A percentile compares a stretch with the other conserved stretches of the same genome.
phyloP scores from a whole-genome alignment of 371 early-diverging fungal genomes.

The Rhizomucor miehei region DNA sequence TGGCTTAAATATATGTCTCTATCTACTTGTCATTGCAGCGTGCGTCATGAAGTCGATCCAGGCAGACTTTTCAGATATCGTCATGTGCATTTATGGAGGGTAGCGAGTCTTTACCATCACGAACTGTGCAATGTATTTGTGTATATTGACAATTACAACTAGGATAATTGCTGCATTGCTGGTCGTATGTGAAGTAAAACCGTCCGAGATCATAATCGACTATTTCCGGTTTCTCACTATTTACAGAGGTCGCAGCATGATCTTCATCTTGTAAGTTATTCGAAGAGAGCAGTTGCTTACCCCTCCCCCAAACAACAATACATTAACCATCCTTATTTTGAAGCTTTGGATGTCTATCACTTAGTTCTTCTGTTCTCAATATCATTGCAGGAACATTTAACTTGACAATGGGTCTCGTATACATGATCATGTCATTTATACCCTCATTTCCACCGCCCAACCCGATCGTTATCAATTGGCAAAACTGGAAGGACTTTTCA shows the following conservation, averaged over 20 bases:
- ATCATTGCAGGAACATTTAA: constrained; percentile 37
- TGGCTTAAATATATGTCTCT: constrained; percentile 33
- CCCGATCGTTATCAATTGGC: constrained; percentile 38
- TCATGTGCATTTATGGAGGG: constrained; percentile 45
- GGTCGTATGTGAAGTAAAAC: constrained; percentile 32
- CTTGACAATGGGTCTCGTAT: constrained; percentile 27
- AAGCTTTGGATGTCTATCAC: constrained; percentile 42
- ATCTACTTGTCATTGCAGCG: constrained; percentile 31
- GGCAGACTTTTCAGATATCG: constrained; percentile 34
- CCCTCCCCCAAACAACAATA: too few species aligned
- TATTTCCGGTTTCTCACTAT: constrained; percentile 34
- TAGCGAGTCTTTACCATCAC: too few species aligned
- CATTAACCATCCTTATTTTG: neutral
- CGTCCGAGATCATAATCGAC: constrained; percentile 17
- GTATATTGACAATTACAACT: too few species aligned
- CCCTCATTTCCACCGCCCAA: constrained; percentile 32
- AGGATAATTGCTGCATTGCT: constrained; percentile 33
- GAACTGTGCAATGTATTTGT: too few species aligned
- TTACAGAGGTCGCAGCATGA: constrained; percentile 35
- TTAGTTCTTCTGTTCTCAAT: constrained; percentile 26
- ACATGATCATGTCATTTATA: constrained; percentile 38
- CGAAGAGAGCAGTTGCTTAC: too few species aligned
- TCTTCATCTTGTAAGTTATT: constrained; percentile 39
- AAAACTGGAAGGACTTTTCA: constrained; percentile 45
- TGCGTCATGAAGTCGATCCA: constrained; percentile 30